Conservation (phyloP, 176 grass and related monocot species). For the Hordeum vulgare region MorexV3_pseudomolecules_assembly NC_058522.1:469557457-469557956, state of each 20-base stretch:
- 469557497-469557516: slow-evolving; percentile 88
- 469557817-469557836: slow-evolving; percentile 59
- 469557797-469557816: slow-evolving; percentile 64
- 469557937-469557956: slow-evolving; percentile 32
- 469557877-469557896: neutral
- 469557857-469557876: neutral
- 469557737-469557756: slow-evolving; percentile 79
- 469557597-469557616: slow-evolving; percentile 73
- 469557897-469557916: neutral
- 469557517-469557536: neutral
- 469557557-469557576: neutral
- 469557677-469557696: slow-evolving; percentile 79
- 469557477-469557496: slow-evolving; percentile 89
- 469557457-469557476: slow-evolving; percentile 74
- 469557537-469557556: neutral
- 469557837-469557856: slow-evolving; percentile 31
- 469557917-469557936: slow-evolving; percentile 36
- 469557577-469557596: neutral
- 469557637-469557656: slow-evolving; percentile 82
- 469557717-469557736: slow-evolving; percentile 82
- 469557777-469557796: slow-evolving; percentile 65
- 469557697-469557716: slow-evolving; percentile 61
- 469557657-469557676: slow-evolving; percentile 91
- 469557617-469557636: slow-evolving; percentile 59
- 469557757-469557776: slow-evolving; percentile 75